Evolutionary conservation across 129 eudicot genomes (phyloP), one percentile per base, ranked within the genome.

Genomic region (Silybum marianum): DNA sequence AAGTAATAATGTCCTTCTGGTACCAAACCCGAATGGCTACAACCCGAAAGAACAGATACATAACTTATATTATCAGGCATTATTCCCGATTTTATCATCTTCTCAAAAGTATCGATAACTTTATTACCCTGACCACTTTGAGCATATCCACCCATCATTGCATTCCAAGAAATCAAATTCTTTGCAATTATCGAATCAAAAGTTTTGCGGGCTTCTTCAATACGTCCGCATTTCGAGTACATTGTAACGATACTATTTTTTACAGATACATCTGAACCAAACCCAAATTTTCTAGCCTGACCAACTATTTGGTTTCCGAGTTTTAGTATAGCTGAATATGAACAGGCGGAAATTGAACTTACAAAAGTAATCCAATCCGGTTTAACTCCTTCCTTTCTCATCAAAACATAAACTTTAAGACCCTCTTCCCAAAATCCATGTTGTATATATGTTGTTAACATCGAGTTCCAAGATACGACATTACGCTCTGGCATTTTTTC

Each of bases 401-500:
- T 89, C 44, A 76, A 48, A 84, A 82, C 78, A 30, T 81, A 84
- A 16, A 89, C 40, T 46, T 87, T 87, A 14, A 89, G 71, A 69
- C 89, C 89, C 32, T 89, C 90, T 81, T 87, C 90, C 86, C 85
- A 87, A 68, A 71, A 82, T 44, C 93, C 93, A 72, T 76, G 83
- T 44, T 89, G 85, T 76, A 72, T 67, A 48, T 89, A 89, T 75
- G 90, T 81, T 40, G 79, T 72, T 72, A 89, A 48, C 90, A 89
- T 89, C 18, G 90, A 86, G 82, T 86, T 89, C 92, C 92, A 89
- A 12, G 88, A 81, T 71, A 89, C 65, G 42, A 89, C 80, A 77
- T 89, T 89, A 39, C 90, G 84, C 67, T 89, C 90, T 0, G 93
- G 93, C 93, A 89, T 89, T 77, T 76, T 72, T 76, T 89, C 75